phyloP scores from a whole-genome alignment of 306 rosid genomes.

The Trichosanthes truncata region DNA sequence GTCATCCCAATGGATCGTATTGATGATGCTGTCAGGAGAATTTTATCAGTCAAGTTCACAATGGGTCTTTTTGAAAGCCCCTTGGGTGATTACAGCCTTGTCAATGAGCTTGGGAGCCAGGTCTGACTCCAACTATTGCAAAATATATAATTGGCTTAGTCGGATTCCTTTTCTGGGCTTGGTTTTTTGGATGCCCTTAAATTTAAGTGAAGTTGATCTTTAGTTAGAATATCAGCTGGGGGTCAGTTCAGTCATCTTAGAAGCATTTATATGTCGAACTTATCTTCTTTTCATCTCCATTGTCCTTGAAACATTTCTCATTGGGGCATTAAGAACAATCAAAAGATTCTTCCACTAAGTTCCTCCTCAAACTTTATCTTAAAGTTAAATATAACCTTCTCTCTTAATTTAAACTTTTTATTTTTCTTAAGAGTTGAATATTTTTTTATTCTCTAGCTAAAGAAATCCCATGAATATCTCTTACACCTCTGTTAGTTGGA shows the following conservation, averaged over 20 bases:
- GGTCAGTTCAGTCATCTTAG: no score
- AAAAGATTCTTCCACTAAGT: no score
- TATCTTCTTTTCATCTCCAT: not conserved
- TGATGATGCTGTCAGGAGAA: constrained; percentile 81
- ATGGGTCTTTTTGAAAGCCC: constrained; percentile 94
- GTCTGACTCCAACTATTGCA: constrained; percentile 19
- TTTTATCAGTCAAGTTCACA: constrained; percentile 77
- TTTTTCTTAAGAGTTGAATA: not conserved
- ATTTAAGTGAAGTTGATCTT: not conserved
- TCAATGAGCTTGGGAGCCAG: constrained; percentile 92
- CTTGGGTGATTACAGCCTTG: constrained; percentile 71
- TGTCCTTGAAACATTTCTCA: not conserved
- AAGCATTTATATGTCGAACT: not conserved
- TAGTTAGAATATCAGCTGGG: not conserved
- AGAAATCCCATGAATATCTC: not conserved
- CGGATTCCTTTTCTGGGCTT: no score
- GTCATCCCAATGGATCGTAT: constrained; percentile 74
- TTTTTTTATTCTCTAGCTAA: not conserved
- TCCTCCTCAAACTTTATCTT: not conserved
- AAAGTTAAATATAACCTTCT: not conserved
- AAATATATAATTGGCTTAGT: not conserved
- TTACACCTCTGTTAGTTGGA: not conserved
- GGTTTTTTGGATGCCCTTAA: not conserved
- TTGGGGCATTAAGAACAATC: no score
- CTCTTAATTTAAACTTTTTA: not conserved